Evolutionary conservation across 2,329 filamentous ascomycete genomes (phyloP), one percentile per base, ranked within the genome.

Genomic region (Paraphoma sp.): DNA sequence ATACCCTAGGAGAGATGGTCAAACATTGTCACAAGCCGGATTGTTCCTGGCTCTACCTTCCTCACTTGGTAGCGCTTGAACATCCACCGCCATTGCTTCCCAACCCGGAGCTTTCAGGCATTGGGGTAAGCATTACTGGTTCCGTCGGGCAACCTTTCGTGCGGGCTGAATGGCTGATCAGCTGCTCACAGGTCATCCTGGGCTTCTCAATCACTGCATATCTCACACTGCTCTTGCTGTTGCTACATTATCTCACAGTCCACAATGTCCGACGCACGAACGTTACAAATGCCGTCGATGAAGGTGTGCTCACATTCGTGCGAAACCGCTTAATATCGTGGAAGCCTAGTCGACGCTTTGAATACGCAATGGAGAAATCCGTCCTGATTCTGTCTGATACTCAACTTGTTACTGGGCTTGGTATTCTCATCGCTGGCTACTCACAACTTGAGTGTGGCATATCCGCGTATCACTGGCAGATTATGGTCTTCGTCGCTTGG

Each of bases 321-420:
- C 62, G 64, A 7, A 28, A 51, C 4, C 53, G 48, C 6, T 9
- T 64, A 30, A 53, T 65, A n/a, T 52, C 54, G 36, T 68, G 64
- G 65, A 65, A n/a, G 4, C 64, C 65, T 7, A 65, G 53, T 44
- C 53, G 56, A 28, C 62, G 67, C 10, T 65, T 71, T 38, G 62
- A 69, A 53, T 64, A 66, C 47, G 67, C 67, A 11, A 58, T 69
- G 48, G 65, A 71, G 45, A 69, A 66, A 40, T 71, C 71, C 1
- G 66, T 72, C 9, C 53, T 74, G 11, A 63, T 69, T 23, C 56
- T 75, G 17, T 66, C 68, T 47, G 69, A 73, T 36, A 51, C 63
- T 10, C 64, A 70, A 33, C 54, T 70, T 3, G 63, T 68, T 6
- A 73, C 69, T 10, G 69, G 69, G 3, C 54, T 71, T 9, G 65